These are phyloP conservation scores for Talaromyces funiculosus DNA, from an alignment of 2,329 filamentous ascomycete species.

Conservation along the genomic window DNA sequence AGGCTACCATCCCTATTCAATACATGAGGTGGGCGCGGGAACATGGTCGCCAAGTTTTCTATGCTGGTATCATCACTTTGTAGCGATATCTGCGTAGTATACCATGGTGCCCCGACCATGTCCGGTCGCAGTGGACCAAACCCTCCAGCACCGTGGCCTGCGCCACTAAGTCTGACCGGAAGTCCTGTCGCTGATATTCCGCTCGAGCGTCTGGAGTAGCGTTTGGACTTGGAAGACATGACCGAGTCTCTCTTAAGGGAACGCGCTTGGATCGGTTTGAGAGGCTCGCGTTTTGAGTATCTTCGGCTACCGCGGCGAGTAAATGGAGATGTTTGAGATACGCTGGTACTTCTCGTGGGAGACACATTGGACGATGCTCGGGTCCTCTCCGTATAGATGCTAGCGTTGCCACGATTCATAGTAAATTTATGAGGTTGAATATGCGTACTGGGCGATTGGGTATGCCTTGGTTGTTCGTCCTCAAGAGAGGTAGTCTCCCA, in stretches of 20 bases:
- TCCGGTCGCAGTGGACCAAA: constrained; percentile 32
- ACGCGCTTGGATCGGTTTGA: constrained; percentile 32
- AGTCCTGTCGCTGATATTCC: constrained; percentile 35
- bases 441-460: background rate
- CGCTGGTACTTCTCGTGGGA: constrained; percentile 24
- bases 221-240: constrained; percentile 30
- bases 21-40: constrained; percentile 29
- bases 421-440: constrained; percentile 23
- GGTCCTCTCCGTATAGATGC: constrained; percentile 19
- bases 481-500: constrained; percentile 27
- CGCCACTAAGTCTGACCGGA: constrained; percentile 36
- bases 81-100: constrained; percentile 30
- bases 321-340: constrained; percentile 26
- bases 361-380: constrained; percentile 18
- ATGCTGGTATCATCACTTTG: constrained; percentile 32
- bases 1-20: constrained; percentile 24
- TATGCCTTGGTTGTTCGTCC: constrained; percentile 12
- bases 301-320: constrained; percentile 25
- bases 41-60: constrained; percentile 31
- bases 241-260: constrained; percentile 33
- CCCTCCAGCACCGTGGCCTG: constrained; percentile 38
- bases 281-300: constrained; percentile 30
- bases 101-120: constrained; percentile 34
- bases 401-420: constrained; percentile 27
- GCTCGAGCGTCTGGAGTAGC: constrained; percentile 35